A percentile compares a stretch with the other conserved stretches of the same genome.
Evolutionary conservation across 129 eudicot species (phyloP).

Genomic region (Flaveria bidentis): DNA sequence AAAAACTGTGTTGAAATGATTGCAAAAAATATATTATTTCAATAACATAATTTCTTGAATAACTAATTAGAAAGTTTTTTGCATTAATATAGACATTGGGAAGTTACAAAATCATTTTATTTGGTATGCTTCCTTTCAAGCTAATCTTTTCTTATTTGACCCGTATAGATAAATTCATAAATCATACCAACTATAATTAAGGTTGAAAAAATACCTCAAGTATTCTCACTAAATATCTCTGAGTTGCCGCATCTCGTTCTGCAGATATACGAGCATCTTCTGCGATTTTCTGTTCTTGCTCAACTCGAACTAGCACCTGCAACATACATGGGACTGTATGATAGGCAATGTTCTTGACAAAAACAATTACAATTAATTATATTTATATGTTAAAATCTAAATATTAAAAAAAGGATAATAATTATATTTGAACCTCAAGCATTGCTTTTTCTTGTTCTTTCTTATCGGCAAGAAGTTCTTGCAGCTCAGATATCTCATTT

Average conservation of each 20-base stretch:
- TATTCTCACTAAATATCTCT: slow-evolving; percentile 56
- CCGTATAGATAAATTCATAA: slow-evolving; percentile 7
- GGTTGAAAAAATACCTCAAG: slow-evolving; percentile 64
- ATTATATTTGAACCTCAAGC: slow-evolving; percentile 65
- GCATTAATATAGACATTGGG: not conserved
- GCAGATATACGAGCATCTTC: slow-evolving; percentile 88
- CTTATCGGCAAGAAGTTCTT: slow-evolving; percentile 65
- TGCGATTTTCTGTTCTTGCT: slow-evolving; percentile 79
- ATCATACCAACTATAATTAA: slow-evolving; percentile 6
- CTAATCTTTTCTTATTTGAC: not conserved
- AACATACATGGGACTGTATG: slow-evolving; percentile 10
- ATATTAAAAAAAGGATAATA: not conserved
- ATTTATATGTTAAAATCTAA: not conserved
- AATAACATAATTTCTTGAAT: not conserved
- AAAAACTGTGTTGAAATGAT: not conserved
- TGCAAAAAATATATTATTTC: not conserved
- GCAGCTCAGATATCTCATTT: slow-evolving; percentile 65
- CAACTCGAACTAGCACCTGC: slow-evolving; percentile 90
- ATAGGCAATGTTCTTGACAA: slow-evolving; percentile 25
- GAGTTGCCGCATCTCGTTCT: slow-evolving; percentile 87
- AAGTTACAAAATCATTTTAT: not conserved
- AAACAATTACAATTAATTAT: not conserved
- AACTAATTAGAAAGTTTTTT: too few species aligned
- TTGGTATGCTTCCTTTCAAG: not conserved
- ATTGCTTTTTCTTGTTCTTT: slow-evolving; percentile 78